Conservation (phyloP, 768 basidiomycete species). For the Paxillus rubicundulus region DNA sequence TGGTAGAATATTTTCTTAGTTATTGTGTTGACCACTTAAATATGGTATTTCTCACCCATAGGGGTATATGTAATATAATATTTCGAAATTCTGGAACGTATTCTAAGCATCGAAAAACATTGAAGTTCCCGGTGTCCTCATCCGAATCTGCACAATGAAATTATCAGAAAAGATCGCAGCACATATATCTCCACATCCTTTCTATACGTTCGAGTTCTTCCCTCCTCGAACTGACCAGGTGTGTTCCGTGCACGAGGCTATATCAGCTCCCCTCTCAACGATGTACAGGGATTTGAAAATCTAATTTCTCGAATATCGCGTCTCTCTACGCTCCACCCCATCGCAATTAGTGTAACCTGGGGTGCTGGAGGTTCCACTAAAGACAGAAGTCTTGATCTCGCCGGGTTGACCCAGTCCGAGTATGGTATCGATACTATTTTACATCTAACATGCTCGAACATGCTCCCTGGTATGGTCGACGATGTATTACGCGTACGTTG, state of each 20-base stretch:
- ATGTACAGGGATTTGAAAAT: conserved; percentile 81
- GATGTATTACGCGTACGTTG: conserved; percentile 71
- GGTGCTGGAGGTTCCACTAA: conserved; percentile 94
- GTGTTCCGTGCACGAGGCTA: neutral
- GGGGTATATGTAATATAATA: too few relatives aligned
- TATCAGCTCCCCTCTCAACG: conserved; percentile 5
- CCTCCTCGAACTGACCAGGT: conserved; percentile 93
- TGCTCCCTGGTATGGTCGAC: conserved; percentile 86
- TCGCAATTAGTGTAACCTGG: conserved; percentile 94
- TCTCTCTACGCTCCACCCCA: conserved; percentile 69
- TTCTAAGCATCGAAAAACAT: too few relatives aligned
- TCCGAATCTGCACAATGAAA: conserved; percentile 60
- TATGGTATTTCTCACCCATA: too few relatives aligned
- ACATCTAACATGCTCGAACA: conserved; percentile 97
- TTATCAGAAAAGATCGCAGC: conserved; percentile 63
- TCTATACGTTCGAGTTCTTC: conserved; percentile 96
- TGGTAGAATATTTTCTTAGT: too few relatives aligned
- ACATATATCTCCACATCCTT: conserved; percentile 51
- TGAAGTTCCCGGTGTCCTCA: too few relatives aligned
- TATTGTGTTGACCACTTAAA: too few relatives aligned
- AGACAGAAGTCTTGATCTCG: conserved; percentile 84
- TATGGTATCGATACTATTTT: conserved; percentile 84
- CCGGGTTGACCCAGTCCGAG: conserved; percentile 67
- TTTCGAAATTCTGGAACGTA: too few relatives aligned
- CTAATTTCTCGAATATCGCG: conserved; percentile 84